These are phyloP conservation scores for Fonsecaea pugnacius DNA, from an alignment of 2,329 filamentous ascomycete species.

Conservation along the genomic window DNA sequence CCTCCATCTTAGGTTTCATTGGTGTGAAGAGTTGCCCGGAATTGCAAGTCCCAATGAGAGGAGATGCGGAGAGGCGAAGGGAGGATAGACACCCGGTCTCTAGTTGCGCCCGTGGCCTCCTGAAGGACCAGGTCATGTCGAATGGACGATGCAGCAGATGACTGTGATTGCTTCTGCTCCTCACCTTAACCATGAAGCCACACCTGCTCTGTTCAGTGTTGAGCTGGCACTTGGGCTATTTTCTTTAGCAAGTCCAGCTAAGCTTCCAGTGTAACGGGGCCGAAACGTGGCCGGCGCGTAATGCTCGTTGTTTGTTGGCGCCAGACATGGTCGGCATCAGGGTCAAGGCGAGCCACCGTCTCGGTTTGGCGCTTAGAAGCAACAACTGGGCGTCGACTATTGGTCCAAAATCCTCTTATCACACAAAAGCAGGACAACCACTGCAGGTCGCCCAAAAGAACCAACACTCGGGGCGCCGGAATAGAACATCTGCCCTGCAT, in stretches of 20 bases:
- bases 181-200: neutral
- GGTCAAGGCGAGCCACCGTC: neutral
- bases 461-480: neutral
- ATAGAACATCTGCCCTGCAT: neutral
- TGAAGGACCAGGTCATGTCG: neutral
- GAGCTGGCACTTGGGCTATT: too few relatives aligned
- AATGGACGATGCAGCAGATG: neutral
- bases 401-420: neutral
- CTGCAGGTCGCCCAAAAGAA: neutral
- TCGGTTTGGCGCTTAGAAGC: neutral
- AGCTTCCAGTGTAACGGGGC: neutral
- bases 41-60: neutral
- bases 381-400: neutral
- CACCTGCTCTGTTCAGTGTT: too few relatives aligned
- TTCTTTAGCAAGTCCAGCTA: neutral
- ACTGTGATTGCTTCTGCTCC: neutral
- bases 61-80: neutral
- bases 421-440: neutral
- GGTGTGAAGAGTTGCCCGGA: neutral
- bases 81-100: neutral
- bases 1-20: neutral
- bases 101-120: neutral
- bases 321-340: neutral
- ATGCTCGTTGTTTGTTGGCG: neutral
- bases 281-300: slow-evolving; percentile 8